These are phyloP conservation scores for Pseudogymnoascus sp. DNA, from an alignment of 2,329 filamentous ascomycete species.

Conservation along the genomic window DNA sequence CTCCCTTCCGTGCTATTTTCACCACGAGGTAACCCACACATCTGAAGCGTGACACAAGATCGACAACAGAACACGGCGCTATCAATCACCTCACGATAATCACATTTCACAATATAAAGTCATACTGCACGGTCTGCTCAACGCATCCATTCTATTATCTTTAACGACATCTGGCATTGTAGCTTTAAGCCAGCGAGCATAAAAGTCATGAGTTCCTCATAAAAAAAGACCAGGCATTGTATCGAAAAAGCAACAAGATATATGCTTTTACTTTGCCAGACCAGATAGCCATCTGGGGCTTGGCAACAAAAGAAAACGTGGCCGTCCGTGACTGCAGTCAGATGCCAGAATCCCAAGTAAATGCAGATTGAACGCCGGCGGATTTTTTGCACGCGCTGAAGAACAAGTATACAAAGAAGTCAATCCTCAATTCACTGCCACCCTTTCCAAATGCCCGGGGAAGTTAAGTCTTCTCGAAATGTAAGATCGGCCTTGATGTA, in stretches of 20 bases:
- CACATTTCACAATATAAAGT: not conserved
- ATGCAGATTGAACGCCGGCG: slow-evolving; percentile 10
- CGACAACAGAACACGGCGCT: not conserved
- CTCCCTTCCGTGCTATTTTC: not conserved
- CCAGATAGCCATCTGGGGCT: slow-evolving; percentile 7
- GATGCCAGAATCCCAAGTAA: slow-evolving; percentile 9
- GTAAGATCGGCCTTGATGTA: slow-evolving; percentile 17
- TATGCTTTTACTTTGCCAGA: slow-evolving; percentile 7
- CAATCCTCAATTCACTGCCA: slow-evolving; percentile 11
- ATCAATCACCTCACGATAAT: not conserved
- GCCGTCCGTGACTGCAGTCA: slow-evolving; percentile 4
- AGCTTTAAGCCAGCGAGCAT: slow-evolving; percentile 9
- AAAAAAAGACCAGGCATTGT: not conserved
- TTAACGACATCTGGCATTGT: slow-evolving; percentile 9
- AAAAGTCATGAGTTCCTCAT: slow-evolving; percentile 8
- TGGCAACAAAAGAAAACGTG: slow-evolving; percentile 5
- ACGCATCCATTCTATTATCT: slow-evolving; percentile 7
- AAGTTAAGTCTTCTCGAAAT: slow-evolving; percentile 13
- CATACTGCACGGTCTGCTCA: not conserved
- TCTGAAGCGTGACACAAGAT: not conserved
- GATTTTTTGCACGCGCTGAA: slow-evolving; percentile 9
- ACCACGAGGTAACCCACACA: not conserved
- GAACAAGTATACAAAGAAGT: slow-evolving; percentile 14
- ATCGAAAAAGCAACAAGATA: slow-evolving; percentile 4
- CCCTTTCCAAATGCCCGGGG: slow-evolving; percentile 12